Evolutionary conservation across 768 basidiomycete species (phyloP), one percentile per base, ranked within the genome.

Genomic region (Fomitopsis pulvina): DNA sequence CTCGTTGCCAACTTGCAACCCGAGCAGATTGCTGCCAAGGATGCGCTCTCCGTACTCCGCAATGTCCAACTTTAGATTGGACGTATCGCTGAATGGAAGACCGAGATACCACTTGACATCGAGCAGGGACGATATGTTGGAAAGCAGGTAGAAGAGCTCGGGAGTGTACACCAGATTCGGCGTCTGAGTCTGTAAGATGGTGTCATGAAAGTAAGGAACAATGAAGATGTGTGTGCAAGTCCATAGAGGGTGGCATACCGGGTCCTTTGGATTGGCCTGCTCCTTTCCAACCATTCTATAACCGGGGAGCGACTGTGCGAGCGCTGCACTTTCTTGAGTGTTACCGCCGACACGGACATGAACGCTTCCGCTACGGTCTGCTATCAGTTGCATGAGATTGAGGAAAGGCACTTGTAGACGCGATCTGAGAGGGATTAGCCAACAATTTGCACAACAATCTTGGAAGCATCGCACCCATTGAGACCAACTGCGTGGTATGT

Each of bases 1-100:
- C 53, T 89, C 86, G 63, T 91, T 89, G 4, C 73, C 76, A 10
- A 75, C 60, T 52, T 76, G 76, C 29, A 77, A 55, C 6, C 75
- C 77, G n/a, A 73, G 53, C 22, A 79, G 61, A 48, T 68, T 64
- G 25, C 63, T 59, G 11, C 75, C 74, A 5, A 79, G 61, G 29
- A 76, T 69, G 26, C 60, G 41, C 51, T 77, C 70, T 2, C 71
- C 71, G 22, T 67, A 64, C 38, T 69, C 63, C 2, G 71, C 76
- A 4, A 72, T 70, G 1, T 57, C 59, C 2, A 71, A 59, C 2
- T 59, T 58, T 6, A 66, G 52, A 42, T 67, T 57, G 6, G 55
- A 27, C n/a, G 56, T 54, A 48, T 64, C 61, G 52, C 62, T 60
- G 40, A 65, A 52, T 4, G 64, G 64, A 20, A 65, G 47, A 58